Evolutionary conservation across 225 moss, liverwort and hornwort genomes (phyloP).

Genomic region (Polytrichum commune): DNA sequence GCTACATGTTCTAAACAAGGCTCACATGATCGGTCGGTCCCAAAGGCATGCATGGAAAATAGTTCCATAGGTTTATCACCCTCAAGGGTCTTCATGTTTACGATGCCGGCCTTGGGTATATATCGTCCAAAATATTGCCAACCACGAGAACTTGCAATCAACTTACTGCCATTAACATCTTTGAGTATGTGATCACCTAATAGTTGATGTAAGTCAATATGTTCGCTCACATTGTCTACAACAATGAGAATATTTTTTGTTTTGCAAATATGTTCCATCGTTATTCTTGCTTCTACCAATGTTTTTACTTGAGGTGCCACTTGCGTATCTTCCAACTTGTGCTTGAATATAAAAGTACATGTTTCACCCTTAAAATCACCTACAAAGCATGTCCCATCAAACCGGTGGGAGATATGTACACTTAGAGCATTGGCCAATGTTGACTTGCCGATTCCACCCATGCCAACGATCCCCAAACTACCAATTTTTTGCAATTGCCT

Average conservation of each 20-base stretch:
- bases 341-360: background rate
- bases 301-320: background rate
- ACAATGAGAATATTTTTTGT: slow-evolving; percentile 4
- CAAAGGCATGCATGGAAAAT: slow-evolving; percentile 6
- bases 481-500: background rate
- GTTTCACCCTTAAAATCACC: background rate
- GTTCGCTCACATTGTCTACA: background rate
- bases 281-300: background rate
- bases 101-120: background rate
- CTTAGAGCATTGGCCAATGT: slow-evolving; percentile 6
- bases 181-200: background rate
- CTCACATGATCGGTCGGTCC: background rate
- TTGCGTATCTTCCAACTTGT: background rate
- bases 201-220: background rate
- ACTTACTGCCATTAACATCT: background rate
- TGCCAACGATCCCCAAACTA: slow-evolving; percentile 3
- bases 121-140: background rate
- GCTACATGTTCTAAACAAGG: background rate
- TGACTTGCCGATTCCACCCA: slow-evolving; percentile 10
- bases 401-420: background rate
- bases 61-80: background rate
- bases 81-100: slow-evolving; percentile 8
- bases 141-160: background rate
- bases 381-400: slow-evolving; percentile 7
- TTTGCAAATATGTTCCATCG: background rate